Evolutionary conservation across 2,329 filamentous ascomycete genomes (phyloP).

Genomic region (Exophiala phaeomuriformis): DNA sequence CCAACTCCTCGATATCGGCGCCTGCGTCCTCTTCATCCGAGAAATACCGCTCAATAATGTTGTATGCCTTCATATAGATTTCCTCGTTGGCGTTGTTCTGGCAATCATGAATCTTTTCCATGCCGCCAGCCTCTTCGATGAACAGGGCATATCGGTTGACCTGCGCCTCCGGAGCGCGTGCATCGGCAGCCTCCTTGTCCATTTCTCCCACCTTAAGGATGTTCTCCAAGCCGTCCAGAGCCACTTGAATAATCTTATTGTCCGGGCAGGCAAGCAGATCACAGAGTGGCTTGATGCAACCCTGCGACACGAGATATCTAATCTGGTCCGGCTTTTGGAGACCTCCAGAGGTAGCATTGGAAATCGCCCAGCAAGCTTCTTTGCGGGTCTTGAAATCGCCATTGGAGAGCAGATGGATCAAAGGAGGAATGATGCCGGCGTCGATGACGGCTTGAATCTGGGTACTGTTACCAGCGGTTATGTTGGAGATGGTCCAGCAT

Average conservation of each 20-base stretch:
- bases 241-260: conserved; percentile 99
- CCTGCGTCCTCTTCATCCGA: conserved; percentile 87
- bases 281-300: conserved; percentile 95
- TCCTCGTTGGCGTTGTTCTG: conserved; percentile 99
- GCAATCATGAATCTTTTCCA: conserved; percentile 99
- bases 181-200: conserved; percentile 83
- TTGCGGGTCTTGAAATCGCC: conserved; percentile 99
- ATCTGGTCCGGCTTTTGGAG: conserved; percentile 99
- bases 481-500: conserved; percentile 99
- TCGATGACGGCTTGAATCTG: conserved; percentile 97
- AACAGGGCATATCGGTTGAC: conserved; percentile 97
- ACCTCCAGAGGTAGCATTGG: conserved; percentile 93
- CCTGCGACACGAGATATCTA: conserved; percentile 83
- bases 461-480: conserved; percentile 93
- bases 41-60: conserved; percentile 99
- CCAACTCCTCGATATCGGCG: conserved; percentile 72
- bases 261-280: conserved; percentile 93
- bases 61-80: conserved; percentile 99
- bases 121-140: conserved; percentile 96
- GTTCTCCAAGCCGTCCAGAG: conserved; percentile 95
- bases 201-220: conserved; percentile 99
- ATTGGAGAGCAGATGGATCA: conserved; percentile 93
- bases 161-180: conserved; percentile 55
- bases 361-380: conserved; percentile 99
- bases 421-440: conserved; percentile 89